Conservation (phyloP, 305 asterid genomes). For the Fraxinus albicans region DNA sequence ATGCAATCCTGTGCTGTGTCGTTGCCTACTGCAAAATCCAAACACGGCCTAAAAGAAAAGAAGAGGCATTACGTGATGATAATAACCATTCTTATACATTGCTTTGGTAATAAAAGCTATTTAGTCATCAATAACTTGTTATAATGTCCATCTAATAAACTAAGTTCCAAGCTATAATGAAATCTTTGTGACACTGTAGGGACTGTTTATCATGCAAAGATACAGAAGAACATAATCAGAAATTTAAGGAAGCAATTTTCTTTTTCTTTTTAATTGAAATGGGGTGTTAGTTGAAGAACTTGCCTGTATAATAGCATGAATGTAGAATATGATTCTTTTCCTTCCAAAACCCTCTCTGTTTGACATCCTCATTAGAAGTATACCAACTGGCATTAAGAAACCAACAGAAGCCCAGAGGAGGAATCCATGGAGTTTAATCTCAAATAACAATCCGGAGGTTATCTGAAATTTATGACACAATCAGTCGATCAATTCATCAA, state of each 20-base stretch:
- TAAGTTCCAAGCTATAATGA: conserved; percentile 28
- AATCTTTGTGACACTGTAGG: conserved; percentile 17
- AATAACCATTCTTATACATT: conserved; percentile 7
- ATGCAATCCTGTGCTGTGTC: neutral
- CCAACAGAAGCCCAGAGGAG: conserved; percentile 90
- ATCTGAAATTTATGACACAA: conserved; percentile 34
- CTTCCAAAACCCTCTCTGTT: conserved; percentile 44
- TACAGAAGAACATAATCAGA: neutral
- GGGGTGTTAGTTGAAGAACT: neutral
- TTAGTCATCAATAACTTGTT: neutral
- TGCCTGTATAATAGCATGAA: conserved; percentile 71
- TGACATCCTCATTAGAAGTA: conserved; percentile 66
- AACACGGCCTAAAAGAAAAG: neutral
- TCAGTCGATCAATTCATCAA: conserved; percentile 1
- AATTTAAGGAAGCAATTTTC: neutral
- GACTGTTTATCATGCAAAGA: conserved; percentile 4
- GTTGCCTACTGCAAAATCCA: neutral
- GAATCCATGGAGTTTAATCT: conserved; percentile 75
- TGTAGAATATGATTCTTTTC: conserved; percentile 55
- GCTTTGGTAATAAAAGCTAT: conserved; percentile 2
- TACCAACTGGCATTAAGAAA: conserved; percentile 65
- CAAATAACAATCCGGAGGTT: conserved; percentile 40
- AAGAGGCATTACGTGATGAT: neutral
- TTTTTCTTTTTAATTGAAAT: neutral
- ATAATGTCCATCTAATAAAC: conserved; percentile 25